phyloP scores from a whole-genome alignment of 148 eudicot genomes.

The Fagopyrum homotropicum region DNA sequence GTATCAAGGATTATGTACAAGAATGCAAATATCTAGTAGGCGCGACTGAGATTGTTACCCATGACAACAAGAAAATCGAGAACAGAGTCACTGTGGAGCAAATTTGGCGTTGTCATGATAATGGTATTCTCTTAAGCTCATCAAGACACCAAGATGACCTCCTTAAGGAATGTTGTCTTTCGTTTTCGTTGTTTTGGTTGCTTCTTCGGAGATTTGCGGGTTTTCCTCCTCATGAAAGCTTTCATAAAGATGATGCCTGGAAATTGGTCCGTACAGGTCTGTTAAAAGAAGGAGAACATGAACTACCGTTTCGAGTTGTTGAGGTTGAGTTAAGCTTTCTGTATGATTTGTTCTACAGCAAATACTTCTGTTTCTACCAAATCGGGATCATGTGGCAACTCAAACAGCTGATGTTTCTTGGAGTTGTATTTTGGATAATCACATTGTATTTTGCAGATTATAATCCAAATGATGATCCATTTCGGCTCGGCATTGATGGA shows the following conservation, averaged over 20 bases:
- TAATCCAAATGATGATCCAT: not conserved
- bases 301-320: not conserved
- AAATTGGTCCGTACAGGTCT: not conserved
- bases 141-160: not conserved
- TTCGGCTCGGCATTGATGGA: not conserved
- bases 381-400: not conserved
- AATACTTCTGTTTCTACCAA: not conserved
- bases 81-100: not conserved
- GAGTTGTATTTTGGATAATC: not conserved
- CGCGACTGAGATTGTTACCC: not conserved
- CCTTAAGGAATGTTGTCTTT: not conserved
- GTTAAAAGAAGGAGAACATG: not conserved
- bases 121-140: not conserved
- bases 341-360: constrained; percentile 4
- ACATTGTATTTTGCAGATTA: not conserved
- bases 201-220: not conserved
- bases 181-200: constrained; percentile 5
- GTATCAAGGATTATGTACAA: not conserved
- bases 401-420: not conserved
- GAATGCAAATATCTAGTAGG: not conserved
- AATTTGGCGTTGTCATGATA: not conserved
- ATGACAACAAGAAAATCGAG: not conserved
- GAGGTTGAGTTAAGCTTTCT: not conserved
- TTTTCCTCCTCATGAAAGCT: not conserved
- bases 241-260: not conserved